Evolutionary conservation across 345 rosid genomes (phyloP).

Genomic region (Eucalyptus cloeziana): DNA sequence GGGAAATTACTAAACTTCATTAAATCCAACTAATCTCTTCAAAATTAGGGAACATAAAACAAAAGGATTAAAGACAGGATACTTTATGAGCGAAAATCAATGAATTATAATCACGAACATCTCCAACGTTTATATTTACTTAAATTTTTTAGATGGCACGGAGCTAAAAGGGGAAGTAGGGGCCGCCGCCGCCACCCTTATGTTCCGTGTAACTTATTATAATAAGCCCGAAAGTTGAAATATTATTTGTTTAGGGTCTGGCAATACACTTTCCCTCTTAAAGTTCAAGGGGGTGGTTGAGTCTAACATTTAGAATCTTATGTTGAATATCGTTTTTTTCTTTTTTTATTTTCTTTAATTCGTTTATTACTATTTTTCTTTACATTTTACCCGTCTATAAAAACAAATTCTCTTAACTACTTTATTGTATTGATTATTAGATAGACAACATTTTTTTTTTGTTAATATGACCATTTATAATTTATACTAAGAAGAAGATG

Average conservation of each 20-base stretch:
- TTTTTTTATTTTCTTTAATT: neutral
- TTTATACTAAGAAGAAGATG: neutral
- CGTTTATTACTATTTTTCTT: neutral
- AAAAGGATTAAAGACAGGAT: neutral
- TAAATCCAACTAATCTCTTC: neutral
- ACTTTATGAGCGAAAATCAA: neutral
- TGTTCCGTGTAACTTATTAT: neutral
- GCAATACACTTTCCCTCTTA: neutral
- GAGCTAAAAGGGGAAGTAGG: neutral
- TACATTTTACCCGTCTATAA: neutral
- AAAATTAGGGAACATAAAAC: neutral
- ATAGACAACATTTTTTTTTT: neutral
- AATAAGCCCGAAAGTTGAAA: neutral
- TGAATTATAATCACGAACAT: neutral
- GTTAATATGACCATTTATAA: neutral
- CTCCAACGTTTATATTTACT: neutral
- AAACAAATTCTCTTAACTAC: neutral
- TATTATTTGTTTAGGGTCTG: neutral
- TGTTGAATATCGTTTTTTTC: neutral
- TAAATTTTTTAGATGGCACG: neutral
- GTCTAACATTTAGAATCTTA: neutral
- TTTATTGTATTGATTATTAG: neutral
- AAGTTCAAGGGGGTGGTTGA: neutral
- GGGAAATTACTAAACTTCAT: neutral
- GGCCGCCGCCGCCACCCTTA: neutral